Percentiles rank a stretch among this genome's conserved stretches.
Evolutionary conservation across 495 filamentous ascomycete species (phyloP).

Genomic region (Elasticomyces elasticus): DNA sequence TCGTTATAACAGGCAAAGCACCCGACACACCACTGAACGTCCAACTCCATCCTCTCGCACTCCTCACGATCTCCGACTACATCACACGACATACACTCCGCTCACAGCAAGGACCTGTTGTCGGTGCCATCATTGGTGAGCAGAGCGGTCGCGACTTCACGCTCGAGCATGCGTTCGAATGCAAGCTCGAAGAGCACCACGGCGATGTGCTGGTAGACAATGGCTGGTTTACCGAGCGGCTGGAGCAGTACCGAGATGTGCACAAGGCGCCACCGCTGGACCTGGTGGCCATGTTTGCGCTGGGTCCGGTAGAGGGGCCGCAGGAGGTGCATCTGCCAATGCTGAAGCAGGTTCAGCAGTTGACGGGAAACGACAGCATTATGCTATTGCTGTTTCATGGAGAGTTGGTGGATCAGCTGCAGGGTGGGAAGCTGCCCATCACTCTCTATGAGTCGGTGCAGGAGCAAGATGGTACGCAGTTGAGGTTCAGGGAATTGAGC

Average conservation of each 20-base stretch:
- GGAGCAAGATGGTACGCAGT: constrained; percentile 49
- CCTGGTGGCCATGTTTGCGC: constrained; percentile 92
- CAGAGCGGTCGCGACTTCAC: constrained; percentile 84
- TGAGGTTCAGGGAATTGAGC: constrained; percentile 73
- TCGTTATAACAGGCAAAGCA: constrained; percentile 57
- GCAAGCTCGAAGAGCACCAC: constrained; percentile 44
- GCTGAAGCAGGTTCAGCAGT: constrained; percentile 61
- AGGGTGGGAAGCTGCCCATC: constrained; percentile 73
- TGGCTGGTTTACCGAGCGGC: constrained; percentile 65
- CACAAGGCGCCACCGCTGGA: constrained; percentile 76
- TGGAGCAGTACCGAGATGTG: constrained; percentile 83
- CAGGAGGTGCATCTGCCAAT: constrained; percentile 55
- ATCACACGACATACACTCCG: constrained; percentile 83
- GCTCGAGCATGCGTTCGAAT: constrained; percentile 87
- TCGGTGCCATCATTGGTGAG: constrained; percentile 80
- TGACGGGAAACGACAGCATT: constrained; percentile 67
- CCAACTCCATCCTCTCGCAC: constrained; percentile 83
- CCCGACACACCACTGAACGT: constrained; percentile 71
- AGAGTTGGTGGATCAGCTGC: constrained; percentile 37
- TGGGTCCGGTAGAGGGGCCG: constrained; percentile 64
- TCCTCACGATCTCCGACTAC: constrained; percentile 94
- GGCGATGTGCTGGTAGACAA: constrained; percentile 44
- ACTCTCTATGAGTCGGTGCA: constrained; percentile 82
- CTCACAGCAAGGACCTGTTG: constrained; percentile 59
- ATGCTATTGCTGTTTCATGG: constrained; percentile 81